Base-by-base conservation (phyloP, 2,329 filamentous ascomycete species). In the Coniochaeta sp. region DNA sequence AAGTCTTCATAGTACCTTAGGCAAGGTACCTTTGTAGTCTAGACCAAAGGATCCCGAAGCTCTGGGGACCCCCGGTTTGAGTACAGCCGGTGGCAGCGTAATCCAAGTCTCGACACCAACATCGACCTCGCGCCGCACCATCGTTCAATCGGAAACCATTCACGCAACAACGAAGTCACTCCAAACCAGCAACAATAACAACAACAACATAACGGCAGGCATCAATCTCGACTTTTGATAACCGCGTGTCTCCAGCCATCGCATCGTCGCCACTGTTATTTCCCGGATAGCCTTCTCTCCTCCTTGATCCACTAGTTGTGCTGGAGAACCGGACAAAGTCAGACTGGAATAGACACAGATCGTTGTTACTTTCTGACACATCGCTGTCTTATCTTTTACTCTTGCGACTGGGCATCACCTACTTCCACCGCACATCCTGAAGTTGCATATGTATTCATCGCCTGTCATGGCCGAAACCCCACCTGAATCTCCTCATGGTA, bases 401-500 rank as follows among this genome's bases (percentile, higher is more conserved):
- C 9, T 9, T 26, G 19, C 19, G 19, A 6, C 19, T n/a, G 2
- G 22, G 12, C 24, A 28, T 26, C 3, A 17, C 47, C 47, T 12
- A 11, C 22, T 14, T 28, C 22, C 5, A 31, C 47, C 8, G 22
- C 22, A 1, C 3, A 3, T 6, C 47, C 26, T 6, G 24, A 17
- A n/a, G 47, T 24, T n/a, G n/a, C n/a, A n/a, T 31, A 57, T 57
- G 54, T 31, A 57, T 17, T 38, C 54, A 38, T 36, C 54, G 54
- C n/a, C 34, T 31, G 24, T 57, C n/a, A 57, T 57, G 54, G 38
- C 54, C 28, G 54, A 38, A 24, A 38, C 54, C 28, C 31, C 31
- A 24, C 28, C 31, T 22, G 31, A 36, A 28, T 4, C 43, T 47
- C 59, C 65, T 43, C 66, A 66, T 62, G 69, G 69, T 71, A 66